These are phyloP conservation scores for Leishmania mexicana DNA, from an alignment of 208 protist genomes.

Conservation along the genomic window DNA sequence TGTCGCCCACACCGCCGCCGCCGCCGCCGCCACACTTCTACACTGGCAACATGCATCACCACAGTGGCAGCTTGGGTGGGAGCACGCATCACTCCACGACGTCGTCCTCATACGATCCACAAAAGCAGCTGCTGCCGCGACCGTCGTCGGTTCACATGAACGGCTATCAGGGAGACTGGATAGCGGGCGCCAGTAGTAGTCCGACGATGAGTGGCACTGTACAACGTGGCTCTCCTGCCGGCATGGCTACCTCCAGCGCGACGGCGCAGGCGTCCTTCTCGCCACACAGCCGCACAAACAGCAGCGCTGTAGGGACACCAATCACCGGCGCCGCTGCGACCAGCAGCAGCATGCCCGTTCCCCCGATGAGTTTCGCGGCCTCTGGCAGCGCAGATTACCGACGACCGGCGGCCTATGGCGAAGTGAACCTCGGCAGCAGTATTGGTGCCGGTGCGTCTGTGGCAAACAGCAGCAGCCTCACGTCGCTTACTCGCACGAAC, in stretches of 20 bases:
- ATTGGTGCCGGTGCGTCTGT: neutral
- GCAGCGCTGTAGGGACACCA: neutral
- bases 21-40: neutral
- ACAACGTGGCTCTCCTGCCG: neutral
- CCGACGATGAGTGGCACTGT: neutral
- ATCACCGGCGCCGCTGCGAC: neutral
- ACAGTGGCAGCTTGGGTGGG: neutral
- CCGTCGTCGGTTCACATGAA: conserved; percentile 4
- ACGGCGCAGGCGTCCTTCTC: conserved; percentile 10
- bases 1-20: neutral
- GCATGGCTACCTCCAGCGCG: neutral
- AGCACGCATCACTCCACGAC: neutral
- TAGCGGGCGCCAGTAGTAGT: neutral
- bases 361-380: neutral
- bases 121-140: neutral
- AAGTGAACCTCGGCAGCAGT: neutral
- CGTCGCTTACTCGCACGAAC: neutral
- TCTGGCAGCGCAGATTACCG: conserved; percentile 8
- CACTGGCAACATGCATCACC: conserved; percentile 2
- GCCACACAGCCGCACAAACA: conserved; percentile 15
- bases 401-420: conserved; percentile 18
- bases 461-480: neutral
- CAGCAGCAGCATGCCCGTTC: neutral
- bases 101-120: neutral
- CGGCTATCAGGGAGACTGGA: conserved; percentile 1